A percentile compares a stretch with the other conserved stretches of the same genome.
Evolutionary conservation across 768 basidiomycete species (phyloP).

Genomic region (Lyophyllum decastes): DNA sequence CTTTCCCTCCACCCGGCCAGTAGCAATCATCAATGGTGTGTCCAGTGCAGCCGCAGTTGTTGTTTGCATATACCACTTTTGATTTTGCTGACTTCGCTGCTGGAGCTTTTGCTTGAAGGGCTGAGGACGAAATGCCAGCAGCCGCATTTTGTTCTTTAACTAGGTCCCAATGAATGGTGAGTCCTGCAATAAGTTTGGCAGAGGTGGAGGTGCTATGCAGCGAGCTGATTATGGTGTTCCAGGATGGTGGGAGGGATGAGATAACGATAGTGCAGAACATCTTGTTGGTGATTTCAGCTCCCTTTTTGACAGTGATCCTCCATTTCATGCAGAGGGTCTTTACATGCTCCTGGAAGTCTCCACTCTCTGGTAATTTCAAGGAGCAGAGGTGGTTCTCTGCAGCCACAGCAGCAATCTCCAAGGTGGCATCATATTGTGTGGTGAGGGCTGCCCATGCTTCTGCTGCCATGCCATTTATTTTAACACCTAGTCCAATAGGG

Average conservation of each 20-base stretch:
- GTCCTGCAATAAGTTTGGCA: neutral
- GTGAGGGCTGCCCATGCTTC: neutral
- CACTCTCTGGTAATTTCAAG: conserved; percentile 1
- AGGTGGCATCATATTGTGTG: neutral
- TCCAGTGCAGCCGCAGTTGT: conserved; percentile 22
- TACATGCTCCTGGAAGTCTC: conserved; percentile 18
- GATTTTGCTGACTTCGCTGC: neutral
- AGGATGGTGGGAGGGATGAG: conserved; percentile 14
- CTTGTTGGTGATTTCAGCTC: conserved; percentile 16
- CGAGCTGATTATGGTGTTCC: conserved; percentile 12
- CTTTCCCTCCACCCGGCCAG: conserved; percentile 34
- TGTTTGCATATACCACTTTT: conserved; percentile 15
- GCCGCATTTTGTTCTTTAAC: neutral
- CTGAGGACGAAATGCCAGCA: neutral
- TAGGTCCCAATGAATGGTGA: conserved; percentile 1
- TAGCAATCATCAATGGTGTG: conserved; percentile 30
- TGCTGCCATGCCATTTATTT: conserved; percentile 12
- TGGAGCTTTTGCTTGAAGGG: neutral
- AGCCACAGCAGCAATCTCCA: conserved; percentile 8
- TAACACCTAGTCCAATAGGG: conserved; percentile 17
- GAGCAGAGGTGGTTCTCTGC: conserved; percentile 8
- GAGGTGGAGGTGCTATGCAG: conserved; percentile 5
- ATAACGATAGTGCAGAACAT: conserved; percentile 19
- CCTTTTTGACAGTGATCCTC: conserved; percentile 14
- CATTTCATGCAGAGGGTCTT: conserved; percentile 16